Conservation (phyloP, 108 stramenopile species). For the Conticribra weissflogii region DNA sequence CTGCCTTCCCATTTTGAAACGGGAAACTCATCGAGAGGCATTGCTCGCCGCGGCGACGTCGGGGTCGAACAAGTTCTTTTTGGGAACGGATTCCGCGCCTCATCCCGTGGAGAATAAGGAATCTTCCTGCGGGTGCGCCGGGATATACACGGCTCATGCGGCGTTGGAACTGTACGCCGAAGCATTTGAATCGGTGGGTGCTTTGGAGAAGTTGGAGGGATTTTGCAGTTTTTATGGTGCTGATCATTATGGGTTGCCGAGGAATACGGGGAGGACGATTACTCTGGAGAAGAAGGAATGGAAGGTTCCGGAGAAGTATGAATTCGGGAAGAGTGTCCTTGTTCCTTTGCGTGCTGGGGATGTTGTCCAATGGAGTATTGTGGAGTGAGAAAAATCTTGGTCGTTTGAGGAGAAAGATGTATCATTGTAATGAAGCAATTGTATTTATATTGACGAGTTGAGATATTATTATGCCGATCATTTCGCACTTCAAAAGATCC, state of each 20-base stretch:
- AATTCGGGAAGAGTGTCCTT: constrained; percentile 71
- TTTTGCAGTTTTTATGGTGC: constrained; percentile 91
- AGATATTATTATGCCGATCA: no score
- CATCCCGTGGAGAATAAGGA: constrained; percentile 86
- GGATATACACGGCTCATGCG: constrained; percentile 94
- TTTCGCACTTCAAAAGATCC: no score
- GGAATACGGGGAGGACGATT: constrained; percentile 65
- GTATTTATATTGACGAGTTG: no score
- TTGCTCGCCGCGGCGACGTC: constrained; percentile 90
- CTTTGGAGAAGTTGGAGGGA: constrained; percentile 88
- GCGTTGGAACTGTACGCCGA: constrained; percentile 96
- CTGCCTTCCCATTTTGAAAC: constrained; percentile 98
- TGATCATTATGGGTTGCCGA: constrained; percentile 92
- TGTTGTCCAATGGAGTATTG: constrained; percentile 80
- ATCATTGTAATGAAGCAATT: no score
- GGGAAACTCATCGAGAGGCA: constrained; percentile 92
- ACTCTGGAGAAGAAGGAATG: constrained; percentile 80
- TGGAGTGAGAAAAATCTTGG: no score
- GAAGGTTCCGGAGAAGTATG: constrained; percentile 81
- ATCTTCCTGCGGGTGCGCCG: constrained; percentile 95
- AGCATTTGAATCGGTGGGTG: constrained; percentile 90
- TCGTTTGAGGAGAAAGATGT: no score
- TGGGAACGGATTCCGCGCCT: constrained; percentile 98
- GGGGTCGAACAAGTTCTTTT: constrained; percentile 93
- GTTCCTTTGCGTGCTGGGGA: constrained; percentile 91